Conservation (phyloP, 352 stramenopile genomes). For the Pythium oligandrum region DNA sequence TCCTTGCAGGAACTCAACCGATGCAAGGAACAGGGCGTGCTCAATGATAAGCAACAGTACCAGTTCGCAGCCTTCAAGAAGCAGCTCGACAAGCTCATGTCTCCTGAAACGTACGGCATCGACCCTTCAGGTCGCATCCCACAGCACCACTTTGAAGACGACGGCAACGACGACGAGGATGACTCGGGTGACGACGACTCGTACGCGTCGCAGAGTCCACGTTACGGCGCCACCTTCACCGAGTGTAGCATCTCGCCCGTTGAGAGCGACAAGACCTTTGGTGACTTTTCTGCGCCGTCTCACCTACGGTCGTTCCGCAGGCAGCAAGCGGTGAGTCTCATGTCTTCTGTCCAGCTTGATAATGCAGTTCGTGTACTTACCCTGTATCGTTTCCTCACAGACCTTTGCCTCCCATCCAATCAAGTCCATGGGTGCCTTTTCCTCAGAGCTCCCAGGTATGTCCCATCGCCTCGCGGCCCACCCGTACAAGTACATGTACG, state of each 20-base stretch:
- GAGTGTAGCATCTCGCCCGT: slow-evolving; percentile 55
- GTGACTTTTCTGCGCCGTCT: slow-evolving; percentile 35
- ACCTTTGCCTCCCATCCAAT: slow-evolving; percentile 6
- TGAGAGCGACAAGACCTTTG: slow-evolving; percentile 36
- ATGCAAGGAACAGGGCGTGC: slow-evolving; percentile 55
- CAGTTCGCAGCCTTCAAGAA: slow-evolving; percentile 63
- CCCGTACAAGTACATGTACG: slow-evolving; percentile 25
- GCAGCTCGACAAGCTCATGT: slow-evolving; percentile 67
- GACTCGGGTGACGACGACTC: slow-evolving; percentile 55
- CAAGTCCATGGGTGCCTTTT: slow-evolving; percentile 6
- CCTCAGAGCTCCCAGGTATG: slow-evolving; percentile 18
- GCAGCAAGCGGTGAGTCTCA: slow-evolving; percentile 36
- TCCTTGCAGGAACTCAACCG: slow-evolving; percentile 53
- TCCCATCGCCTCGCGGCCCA: slow-evolving; percentile 11
- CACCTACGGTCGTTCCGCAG: slow-evolving; percentile 45
- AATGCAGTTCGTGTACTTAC: no score
- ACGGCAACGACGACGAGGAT: slow-evolving; percentile 44
- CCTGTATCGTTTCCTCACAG: slow-evolving; percentile 10
- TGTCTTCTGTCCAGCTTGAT: not conserved
- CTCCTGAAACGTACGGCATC: slow-evolving; percentile 72
- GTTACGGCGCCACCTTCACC: slow-evolving; percentile 35
- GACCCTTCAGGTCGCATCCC: slow-evolving; percentile 50
- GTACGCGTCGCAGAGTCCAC: slow-evolving; percentile 37
- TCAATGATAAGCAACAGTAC: slow-evolving; percentile 74
- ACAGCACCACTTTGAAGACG: slow-evolving; percentile 45